Conservation (phyloP, 306 rosid genomes). For the Cyclanthera cordifolia region DNA sequence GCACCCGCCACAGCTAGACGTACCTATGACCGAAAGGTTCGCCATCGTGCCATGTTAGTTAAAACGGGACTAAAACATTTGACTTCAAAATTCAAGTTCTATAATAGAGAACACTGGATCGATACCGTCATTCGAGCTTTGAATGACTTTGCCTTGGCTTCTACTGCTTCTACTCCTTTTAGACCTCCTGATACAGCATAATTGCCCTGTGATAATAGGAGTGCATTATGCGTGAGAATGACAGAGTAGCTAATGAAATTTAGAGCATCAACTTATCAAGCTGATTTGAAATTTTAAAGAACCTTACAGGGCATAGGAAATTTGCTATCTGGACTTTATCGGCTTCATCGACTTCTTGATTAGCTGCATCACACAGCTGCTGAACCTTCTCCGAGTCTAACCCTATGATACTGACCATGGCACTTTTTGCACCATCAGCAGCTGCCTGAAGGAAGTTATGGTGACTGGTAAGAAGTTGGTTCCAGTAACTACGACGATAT, state of each 20-base stretch:
- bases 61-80: neutral
- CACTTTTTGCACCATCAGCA: conserved; percentile 69
- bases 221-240: neutral
- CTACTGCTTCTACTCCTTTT: conserved; percentile 78
- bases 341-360: conserved; percentile 74
- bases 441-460: conserved; percentile 56
- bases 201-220: conserved; percentile 54
- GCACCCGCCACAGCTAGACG: conserved; percentile 98
- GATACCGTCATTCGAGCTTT: conserved; percentile 96
- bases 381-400: conserved; percentile 89
- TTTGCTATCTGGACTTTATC: conserved; percentile 91
- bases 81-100: neutral
- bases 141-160: conserved; percentile 95
- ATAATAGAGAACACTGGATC: neutral
- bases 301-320: conserved; percentile 77
- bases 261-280: conserved; percentile 4
- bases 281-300: conserved; percentile 13
- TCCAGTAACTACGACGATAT: neutral
- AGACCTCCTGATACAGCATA: conserved; percentile 97
- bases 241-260: neutral
- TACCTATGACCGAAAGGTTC: conserved; percentile 32
- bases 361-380: conserved; percentile 83
- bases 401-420: conserved; percentile 90
- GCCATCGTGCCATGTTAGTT: neutral
- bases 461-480: neutral